Evolutionary conservation across 352 stramenopile species (phyloP).

Genomic region (Chrysophaeum taylorii): DNA sequence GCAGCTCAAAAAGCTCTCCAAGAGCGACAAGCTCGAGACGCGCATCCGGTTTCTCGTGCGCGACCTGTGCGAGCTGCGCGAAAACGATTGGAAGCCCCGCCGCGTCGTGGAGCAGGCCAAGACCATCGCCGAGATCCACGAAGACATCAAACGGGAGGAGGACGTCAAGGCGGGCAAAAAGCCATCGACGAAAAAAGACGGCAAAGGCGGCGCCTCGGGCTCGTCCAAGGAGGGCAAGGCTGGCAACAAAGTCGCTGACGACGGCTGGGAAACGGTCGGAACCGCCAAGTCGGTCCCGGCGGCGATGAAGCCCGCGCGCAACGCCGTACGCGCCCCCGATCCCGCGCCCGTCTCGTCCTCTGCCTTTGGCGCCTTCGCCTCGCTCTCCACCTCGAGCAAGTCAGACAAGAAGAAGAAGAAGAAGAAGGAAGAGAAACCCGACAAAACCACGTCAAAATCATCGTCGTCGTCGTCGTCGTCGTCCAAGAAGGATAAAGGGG

Average conservation of each 20-base stretch:
- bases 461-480: too few species aligned
- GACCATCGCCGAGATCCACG: conserved; percentile 52
- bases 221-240: conserved; percentile 28
- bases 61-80: conserved; percentile 16
- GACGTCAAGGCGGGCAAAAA: conserved; percentile 8
- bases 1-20: conserved; percentile 26
- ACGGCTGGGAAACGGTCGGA: conserved; percentile 30
- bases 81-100: conserved; percentile 22
- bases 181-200: conserved; percentile 17
- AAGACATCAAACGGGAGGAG: conserved; percentile 41
- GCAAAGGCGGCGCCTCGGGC: too few species aligned
- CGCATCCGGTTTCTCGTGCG: conserved; percentile 38
- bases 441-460: background rate
- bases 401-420: background rate
- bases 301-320: background rate
- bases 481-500: too few species aligned
- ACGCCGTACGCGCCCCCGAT: background rate
- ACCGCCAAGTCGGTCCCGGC: background rate
- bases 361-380: background rate
- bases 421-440: background rate
- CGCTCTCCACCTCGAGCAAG: background rate
- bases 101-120: conserved; percentile 51
- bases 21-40: conserved; percentile 5
- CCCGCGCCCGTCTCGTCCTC: too few species aligned
- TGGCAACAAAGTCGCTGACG: conserved; percentile 31